These are phyloP conservation scores for Podila verticillata DNA, from an alignment of 192 early-diverging fungal genomes.

Conservation along the genomic window DNA sequence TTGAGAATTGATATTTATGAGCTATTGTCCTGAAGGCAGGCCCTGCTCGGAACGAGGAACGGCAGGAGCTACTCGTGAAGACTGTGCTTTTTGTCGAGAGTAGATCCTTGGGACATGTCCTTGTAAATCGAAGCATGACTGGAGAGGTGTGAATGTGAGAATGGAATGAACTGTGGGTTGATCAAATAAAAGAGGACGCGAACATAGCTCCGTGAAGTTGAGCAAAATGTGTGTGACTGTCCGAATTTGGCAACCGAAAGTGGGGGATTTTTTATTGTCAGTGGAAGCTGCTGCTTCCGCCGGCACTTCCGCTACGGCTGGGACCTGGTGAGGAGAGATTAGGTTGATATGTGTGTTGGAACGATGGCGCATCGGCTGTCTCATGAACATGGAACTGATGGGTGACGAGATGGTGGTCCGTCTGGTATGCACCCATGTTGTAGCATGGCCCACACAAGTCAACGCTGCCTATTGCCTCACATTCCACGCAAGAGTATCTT, in stretches of 20 bases:
- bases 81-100: not conserved
- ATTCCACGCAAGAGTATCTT: slow-evolving; percentile 73
- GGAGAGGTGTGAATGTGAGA: not conserved
- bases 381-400: slow-evolving; percentile 48
- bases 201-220: not conserved
- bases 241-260: not conserved
- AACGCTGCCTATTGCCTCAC: slow-evolving; percentile 67
- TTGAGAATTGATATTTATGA: not conserved
- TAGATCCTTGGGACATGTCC: not conserved
- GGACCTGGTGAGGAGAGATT: not conserved
- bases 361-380: slow-evolving; percentile 22
- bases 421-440: slow-evolving; percentile 55
- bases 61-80: slow-evolving; percentile 2
- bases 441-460: slow-evolving; percentile 77
- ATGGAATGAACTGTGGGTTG: not conserved
- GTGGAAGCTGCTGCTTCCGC: not conserved
- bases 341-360: not conserved
- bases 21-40: not conserved
- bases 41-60: not conserved
- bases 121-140: slow-evolving; percentile 12
- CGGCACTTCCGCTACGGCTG: not conserved
- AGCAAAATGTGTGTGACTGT: not conserved
- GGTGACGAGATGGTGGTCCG: slow-evolving; percentile 20
- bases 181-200: not conserved
- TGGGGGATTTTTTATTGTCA: not conserved